A percentile compares a stretch with the other conserved stretches of the same genome.
These are phyloP conservation scores for Mallotus japonicus DNA, from an alignment of 441 rosid genomes.

Conservation along the genomic window DNA sequence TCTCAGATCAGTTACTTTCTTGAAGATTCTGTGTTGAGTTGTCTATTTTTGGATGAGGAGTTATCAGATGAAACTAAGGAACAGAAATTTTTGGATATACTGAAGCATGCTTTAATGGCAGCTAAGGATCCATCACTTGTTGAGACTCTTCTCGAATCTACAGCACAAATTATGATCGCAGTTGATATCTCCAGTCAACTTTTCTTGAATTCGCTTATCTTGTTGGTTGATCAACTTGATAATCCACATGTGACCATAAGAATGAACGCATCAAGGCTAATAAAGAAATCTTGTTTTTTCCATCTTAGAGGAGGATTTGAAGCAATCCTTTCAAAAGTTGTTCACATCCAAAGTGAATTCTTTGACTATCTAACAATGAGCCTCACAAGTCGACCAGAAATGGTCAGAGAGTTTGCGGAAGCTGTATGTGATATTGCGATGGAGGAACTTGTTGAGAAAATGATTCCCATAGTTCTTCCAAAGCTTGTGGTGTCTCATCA, in stretches of 20 bases:
- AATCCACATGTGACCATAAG: conserved; percentile 65
- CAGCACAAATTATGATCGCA: conserved; percentile 73
- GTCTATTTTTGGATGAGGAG: conserved; percentile 56
- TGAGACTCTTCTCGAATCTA: conserved; percentile 82
- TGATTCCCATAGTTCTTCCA: conserved; percentile 91
- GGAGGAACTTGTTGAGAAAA: conserved; percentile 68
- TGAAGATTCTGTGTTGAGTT: conserved; percentile 45
- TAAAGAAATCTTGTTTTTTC: conserved; percentile 66
- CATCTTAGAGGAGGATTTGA: conserved; percentile 87
- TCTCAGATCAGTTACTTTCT: conserved; percentile 72
- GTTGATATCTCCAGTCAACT: conserved; percentile 64
- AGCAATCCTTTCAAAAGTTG: conserved; percentile 55
- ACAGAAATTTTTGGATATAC: conserved; percentile 53
- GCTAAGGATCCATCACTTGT: conserved; percentile 65
- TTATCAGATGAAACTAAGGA: conserved; percentile 43
- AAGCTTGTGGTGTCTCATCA: conserved; percentile 84
- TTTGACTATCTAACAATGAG: conserved; percentile 66
- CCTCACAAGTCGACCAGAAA: conserved; percentile 60
- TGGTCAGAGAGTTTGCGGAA: conserved; percentile 94
- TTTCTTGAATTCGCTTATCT: conserved; percentile 67
- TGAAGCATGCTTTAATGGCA: conserved; percentile 55
- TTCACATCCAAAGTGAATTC: conserved; percentile 59
- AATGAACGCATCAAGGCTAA: conserved; percentile 69
- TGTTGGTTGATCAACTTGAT: conserved; percentile 94
- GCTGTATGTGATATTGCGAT: conserved; percentile 76